Conservation (phyloP, 495 filamentous ascomycete genomes). For the Aspergillus steynii region DNA sequence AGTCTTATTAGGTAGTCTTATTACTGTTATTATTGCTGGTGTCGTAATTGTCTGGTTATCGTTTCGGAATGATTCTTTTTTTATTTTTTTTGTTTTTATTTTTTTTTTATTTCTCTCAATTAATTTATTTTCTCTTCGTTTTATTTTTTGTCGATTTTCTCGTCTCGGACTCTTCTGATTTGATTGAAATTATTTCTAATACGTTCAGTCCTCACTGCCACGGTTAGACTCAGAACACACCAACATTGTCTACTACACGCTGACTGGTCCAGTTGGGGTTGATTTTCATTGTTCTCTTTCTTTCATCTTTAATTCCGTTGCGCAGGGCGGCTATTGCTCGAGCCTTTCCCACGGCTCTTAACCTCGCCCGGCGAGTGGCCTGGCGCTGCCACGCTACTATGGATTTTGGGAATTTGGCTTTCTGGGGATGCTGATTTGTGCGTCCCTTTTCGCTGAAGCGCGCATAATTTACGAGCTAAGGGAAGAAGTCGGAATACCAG, state of each 20-base stretch:
- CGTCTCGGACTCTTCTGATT: neutral
- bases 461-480: neutral
- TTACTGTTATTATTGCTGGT: constrained; percentile 2
- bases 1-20: constrained; percentile 10
- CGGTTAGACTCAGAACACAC: neutral
- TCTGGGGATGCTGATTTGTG: neutral
- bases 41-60: constrained; percentile 8
- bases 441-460: neutral
- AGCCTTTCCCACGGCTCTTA: neutral
- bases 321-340: neutral
- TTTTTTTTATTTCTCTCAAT: constrained; percentile 5
- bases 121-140: constrained; percentile 2
- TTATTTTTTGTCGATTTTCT: constrained; percentile 5
- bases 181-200: neutral
- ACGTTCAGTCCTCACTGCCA: constrained; percentile 12
- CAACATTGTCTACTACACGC: neutral
- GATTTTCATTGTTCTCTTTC: neutral
- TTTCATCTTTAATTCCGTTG: neutral
- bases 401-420: too few species aligned
- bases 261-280: constrained; percentile 4
- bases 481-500: constrained; percentile 7
- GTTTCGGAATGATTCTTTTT: constrained; percentile 9
- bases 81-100: neutral
- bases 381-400: too few species aligned
- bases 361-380: neutral